Evolutionary conservation across 768 basidiomycete genomes (phyloP), one percentile per base, ranked within the genome.

Genomic region (Mycena vitilis): DNA sequence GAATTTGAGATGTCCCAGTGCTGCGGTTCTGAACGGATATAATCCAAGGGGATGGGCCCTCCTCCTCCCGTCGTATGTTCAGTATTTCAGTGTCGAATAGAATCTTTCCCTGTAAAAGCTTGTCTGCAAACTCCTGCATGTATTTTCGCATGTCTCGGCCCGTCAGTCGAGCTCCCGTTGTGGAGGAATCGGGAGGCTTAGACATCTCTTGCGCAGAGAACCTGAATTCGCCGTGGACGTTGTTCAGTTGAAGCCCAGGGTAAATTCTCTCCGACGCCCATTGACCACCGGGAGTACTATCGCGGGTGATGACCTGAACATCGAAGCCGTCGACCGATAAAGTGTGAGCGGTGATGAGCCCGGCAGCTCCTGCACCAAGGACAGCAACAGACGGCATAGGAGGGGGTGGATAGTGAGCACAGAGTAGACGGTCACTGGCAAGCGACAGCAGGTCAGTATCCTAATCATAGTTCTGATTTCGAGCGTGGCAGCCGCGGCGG

Each of bases 311-410:
- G 8, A 87, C 69, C 36, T 81, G 78, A 0, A 87, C 81, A 25
- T 75, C 63, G 71, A 86, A 86, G 4, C 85, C 85, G 64, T 86
- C 86, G 13, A 77, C 74, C 13, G 81, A 63, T 18, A 87, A 77
- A 23, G 78, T 81, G 52, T 85, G 75, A 1, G 84, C 83, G 5
- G 83, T 85, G 60, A 86, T 81, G 30, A 86, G 79, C 5, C 84
- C 85, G 15, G 85, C 82, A 2, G 81, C 74, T 0, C 86, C 86
- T n/a, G 84, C 76, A 5, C 86, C 86, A 20, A 86, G 76, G 58
- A 86, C 77, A 15, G 78, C 80, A 44, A 86, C 73, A 25, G 73
- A 70, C 13, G 16, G 6, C 9, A 38, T 25, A 13, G 25, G 30
- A 30, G 30, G 22, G 25, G 30, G 13, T 51, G 49, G 10, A 16